Conservation (phyloP, 2,329 filamentous ascomycete species). For the Curvularia eragrostidis region DNA sequence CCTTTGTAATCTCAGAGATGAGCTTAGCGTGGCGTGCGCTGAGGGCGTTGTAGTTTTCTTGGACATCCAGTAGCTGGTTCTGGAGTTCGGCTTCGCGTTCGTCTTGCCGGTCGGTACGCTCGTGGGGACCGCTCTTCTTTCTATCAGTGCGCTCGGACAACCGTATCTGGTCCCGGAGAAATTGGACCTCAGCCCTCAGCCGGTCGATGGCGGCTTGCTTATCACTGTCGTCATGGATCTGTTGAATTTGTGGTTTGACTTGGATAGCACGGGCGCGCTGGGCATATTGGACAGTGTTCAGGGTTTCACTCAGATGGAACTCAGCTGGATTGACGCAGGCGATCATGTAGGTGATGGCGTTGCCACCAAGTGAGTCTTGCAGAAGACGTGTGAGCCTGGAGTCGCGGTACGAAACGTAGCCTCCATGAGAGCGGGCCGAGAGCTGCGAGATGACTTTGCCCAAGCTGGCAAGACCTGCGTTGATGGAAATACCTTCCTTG, state of each 20-base stretch:
- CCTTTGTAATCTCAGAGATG: constrained; percentile 90
- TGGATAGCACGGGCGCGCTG: constrained; percentile 96
- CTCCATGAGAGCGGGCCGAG: constrained; percentile 83
- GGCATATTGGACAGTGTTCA: constrained; percentile 96
- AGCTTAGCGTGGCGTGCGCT: constrained; percentile 94
- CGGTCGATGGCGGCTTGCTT: constrained; percentile 94
- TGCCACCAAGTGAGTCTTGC: constrained; percentile 95
- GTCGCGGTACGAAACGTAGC: constrained; percentile 96
- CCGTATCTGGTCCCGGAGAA: constrained; percentile 90
- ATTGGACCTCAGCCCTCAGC: constrained; percentile 90
- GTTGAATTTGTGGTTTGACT: constrained; percentile 95
- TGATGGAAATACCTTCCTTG: constrained; percentile 97
- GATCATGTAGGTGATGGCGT: constrained; percentile 99
- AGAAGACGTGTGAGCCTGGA: constrained; percentile 94
- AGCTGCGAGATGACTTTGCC: constrained; percentile 99
- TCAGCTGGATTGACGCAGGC: constrained; percentile 96
- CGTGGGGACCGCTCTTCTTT: constrained; percentile 64
- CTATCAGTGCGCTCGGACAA: constrained; percentile 74
- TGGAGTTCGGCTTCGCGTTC: constrained; percentile 90
- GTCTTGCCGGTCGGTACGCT: constrained; percentile 78
- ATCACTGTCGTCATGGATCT: constrained; percentile 85
- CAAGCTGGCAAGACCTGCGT: constrained; percentile 89
- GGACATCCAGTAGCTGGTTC: constrained; percentile 87
- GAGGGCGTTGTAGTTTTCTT: constrained; percentile 92
- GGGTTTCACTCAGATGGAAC: constrained; percentile 95